These are phyloP conservation scores for Cicer chorassanicum DNA, from an alignment of 306 rosid genomes.

Conservation along the genomic window DNA sequence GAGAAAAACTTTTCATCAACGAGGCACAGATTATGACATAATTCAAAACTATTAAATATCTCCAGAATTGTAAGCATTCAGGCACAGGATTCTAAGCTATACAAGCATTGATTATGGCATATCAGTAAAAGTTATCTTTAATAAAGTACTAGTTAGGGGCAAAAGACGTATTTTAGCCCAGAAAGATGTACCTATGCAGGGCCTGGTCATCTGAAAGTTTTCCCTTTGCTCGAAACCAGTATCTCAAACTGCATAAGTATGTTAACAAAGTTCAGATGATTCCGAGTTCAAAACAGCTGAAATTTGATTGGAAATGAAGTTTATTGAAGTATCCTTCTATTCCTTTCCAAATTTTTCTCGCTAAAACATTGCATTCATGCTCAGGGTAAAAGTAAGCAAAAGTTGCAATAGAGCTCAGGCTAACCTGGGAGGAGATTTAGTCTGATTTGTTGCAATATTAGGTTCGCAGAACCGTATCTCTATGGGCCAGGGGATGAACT, in stretches of 20 bases:
- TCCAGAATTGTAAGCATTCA: conserved; percentile 11
- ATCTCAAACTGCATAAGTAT: conserved; percentile 72
- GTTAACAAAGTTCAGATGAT: conserved; percentile 35
- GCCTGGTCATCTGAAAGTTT: conserved; percentile 92
- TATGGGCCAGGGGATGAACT: conserved; percentile 85
- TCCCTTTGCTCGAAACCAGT: conserved; percentile 92
- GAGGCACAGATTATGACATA: background rate
- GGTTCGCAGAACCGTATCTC: conserved; percentile 92
- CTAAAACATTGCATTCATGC: conserved; percentile 10
- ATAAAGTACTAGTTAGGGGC: background rate
- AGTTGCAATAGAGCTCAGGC: conserved; percentile 42
- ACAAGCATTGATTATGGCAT: conserved; percentile 21
- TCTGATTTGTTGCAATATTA: conserved; percentile 65
- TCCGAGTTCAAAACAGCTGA: conserved; percentile 17
- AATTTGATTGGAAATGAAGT: conserved; percentile 12
- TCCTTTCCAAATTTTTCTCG: conserved; percentile 22
- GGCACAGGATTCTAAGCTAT: background rate
- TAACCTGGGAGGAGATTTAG: conserved; percentile 88
- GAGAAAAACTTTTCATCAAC: background rate
- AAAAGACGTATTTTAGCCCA: background rate
- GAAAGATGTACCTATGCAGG: conserved; percentile 76
- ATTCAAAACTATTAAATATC: background rate
- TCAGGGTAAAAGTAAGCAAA: conserved; percentile 24
- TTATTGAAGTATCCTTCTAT: background rate
- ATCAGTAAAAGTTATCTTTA: background rate